Percentiles rank a stretch among this genome's conserved stretches.
These are phyloP conservation scores for Aspergillus quadricinctus DNA, from an alignment of 2,329 filamentous ascomycete species.

Conservation along the genomic window DNA sequence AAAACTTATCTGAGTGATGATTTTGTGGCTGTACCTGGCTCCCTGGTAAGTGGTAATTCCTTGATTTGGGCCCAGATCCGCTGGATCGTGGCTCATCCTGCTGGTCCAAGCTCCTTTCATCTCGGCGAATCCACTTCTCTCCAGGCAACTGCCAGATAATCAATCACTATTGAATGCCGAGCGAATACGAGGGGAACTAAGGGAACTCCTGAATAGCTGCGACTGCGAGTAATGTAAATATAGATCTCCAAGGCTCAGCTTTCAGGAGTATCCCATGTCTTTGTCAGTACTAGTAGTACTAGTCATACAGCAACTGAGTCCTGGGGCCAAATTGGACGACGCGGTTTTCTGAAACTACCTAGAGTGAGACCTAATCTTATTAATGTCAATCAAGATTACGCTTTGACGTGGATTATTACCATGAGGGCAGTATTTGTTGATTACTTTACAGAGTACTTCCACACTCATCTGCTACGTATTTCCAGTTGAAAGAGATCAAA, in stretches of 20 bases:
- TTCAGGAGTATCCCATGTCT: not conserved
- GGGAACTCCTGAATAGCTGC: not conserved
- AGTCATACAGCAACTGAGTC: not conserved
- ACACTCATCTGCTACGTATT: too few species aligned
- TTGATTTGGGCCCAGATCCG: not conserved
- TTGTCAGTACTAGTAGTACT: not conserved
- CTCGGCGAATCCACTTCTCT: constrained; percentile 4
- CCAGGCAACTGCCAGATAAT: constrained; percentile 6
- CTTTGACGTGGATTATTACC: not conserved
- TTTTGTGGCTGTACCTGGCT: not conserved
- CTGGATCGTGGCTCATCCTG: constrained; percentile 4
- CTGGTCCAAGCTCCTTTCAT: constrained; percentile 5
- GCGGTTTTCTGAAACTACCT: constrained; percentile 4
- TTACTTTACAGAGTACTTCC: too few species aligned
- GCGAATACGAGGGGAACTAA: not conserved
- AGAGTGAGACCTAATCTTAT: constrained; percentile 3
- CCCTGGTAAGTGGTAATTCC: not conserved
- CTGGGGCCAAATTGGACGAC: constrained; percentile 2
- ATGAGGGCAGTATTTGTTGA: not conserved
- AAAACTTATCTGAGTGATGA: not conserved
- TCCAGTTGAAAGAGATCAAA: not conserved
- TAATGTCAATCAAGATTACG: not conserved
- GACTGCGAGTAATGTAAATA: not conserved
- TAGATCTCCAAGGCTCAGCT: not conserved
- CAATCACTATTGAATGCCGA: not conserved